Evolutionary conservation across 768 basidiomycete genomes (phyloP).

Genomic region (Boletus rufocinnamomeus): DNA sequence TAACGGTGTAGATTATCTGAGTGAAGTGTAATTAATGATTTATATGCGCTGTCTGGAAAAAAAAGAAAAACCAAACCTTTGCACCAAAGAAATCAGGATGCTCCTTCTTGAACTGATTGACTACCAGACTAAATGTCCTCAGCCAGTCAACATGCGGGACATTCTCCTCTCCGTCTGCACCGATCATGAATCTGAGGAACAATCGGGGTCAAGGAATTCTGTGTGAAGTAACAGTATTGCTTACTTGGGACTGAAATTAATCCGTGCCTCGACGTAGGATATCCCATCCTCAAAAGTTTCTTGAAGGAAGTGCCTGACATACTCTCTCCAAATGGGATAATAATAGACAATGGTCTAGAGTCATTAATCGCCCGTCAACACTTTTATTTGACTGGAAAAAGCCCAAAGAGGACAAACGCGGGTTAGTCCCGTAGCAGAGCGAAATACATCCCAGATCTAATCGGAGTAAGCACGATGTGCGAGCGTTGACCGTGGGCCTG

Average conservation of each 20-base stretch:
- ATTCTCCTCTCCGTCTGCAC: constrained; percentile 55
- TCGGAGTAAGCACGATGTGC: background rate
- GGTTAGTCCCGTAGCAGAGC: constrained; percentile 51
- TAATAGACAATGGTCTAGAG: constrained; percentile 45
- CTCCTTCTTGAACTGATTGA: constrained; percentile 58
- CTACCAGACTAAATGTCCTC: constrained; percentile 49
- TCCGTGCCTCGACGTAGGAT: constrained; percentile 66
- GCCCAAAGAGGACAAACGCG: constrained; percentile 37
- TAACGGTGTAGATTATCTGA: constrained; percentile 72
- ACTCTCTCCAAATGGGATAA: constrained; percentile 58
- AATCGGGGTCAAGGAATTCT: background rate
- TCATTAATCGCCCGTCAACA: constrained; percentile 1
- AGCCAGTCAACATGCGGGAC: constrained; percentile 64
- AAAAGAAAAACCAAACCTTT: constrained; percentile 43
- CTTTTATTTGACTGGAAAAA: background rate
- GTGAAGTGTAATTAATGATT: background rate
- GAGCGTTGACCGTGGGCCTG: background rate
- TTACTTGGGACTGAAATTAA: constrained; percentile 64
- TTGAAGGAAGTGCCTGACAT: constrained; percentile 62
- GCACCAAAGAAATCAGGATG: constrained; percentile 65
- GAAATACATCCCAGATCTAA: constrained; percentile 80
- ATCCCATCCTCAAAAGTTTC: constrained; percentile 70
- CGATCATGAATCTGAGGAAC: constrained; percentile 51
- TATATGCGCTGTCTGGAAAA: background rate
- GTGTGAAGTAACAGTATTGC: constrained; percentile 13